A percentile compares a stretch with the other conserved stretches of the same genome.
phyloP scores from a whole-genome alignment of 371 early-diverging fungal genomes.

The Rhizomucor miehei region DNA sequence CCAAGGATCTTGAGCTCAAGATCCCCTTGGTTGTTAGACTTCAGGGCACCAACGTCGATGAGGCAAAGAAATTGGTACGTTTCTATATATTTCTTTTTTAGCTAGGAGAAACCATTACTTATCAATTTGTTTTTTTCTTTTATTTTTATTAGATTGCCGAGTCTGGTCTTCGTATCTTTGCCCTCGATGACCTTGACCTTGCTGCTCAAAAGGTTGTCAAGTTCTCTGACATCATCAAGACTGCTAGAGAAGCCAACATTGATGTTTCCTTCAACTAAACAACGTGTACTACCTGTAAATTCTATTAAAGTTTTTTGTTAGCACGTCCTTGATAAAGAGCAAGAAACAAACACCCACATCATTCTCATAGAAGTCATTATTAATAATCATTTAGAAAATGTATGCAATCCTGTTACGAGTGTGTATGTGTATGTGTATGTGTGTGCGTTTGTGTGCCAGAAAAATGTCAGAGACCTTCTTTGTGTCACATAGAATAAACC shows the following conservation, averaged over 20 bases:
- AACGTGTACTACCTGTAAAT: no score
- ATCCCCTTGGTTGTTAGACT: slow-evolving; percentile 96
- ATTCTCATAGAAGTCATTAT: not conserved
- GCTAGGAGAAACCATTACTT: no score
- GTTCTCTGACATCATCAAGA: slow-evolving; percentile 82
- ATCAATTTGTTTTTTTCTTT: not conserved
- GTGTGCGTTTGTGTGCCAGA: no score
- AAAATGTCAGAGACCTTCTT: no score
- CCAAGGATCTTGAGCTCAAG: slow-evolving; percentile 83
- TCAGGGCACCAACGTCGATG: slow-evolving; percentile 76
- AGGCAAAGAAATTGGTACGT: slow-evolving; percentile 46
- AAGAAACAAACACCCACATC: not conserved
- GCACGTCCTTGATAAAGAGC: no score
- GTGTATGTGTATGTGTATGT: no score
- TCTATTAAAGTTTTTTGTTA: no score
- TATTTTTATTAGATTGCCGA: slow-evolving; percentile 63
- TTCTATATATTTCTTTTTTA: no score
- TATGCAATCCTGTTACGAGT: no score
- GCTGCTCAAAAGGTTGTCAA: slow-evolving; percentile 95
- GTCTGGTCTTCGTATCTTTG: slow-evolving; percentile 89
- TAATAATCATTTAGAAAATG: no score
- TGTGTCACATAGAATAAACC: no score
- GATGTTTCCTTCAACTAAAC: slow-evolving; percentile 58
- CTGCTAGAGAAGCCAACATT: slow-evolving; percentile 69
- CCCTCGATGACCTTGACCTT: slow-evolving; percentile 92